Evolutionary conservation across 805 yeast genomes (phyloP), one percentile per base, ranked within the genome.

Genomic region (Kazachstania africana): DNA sequence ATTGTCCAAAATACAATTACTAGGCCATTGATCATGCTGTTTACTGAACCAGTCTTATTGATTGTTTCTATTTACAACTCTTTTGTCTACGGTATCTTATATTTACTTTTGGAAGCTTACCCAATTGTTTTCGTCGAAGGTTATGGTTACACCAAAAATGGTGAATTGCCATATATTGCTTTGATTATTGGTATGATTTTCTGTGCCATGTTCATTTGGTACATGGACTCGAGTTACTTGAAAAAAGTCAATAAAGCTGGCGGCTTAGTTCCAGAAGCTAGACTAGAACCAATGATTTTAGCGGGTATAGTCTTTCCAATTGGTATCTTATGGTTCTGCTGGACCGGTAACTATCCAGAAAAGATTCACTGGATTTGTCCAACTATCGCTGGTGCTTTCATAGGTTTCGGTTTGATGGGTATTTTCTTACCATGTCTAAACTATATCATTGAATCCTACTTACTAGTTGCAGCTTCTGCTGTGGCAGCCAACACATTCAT

Each of bases 321-420:
- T 35, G 95, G 95, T 32, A 60, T 84, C 37, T 65, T 84, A 46
- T 80, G 94, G 94, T 65, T 85, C 52, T 72, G 81, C 33, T 85
- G 95, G 95, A 63, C 88, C 5, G 95, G 95, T 48, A 68, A 72
- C 40, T 85, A 76, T 56, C 76, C 70, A 27, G 56, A 75, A 20
- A 56, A 57, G 30, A 71, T 82, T 23, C 94, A 78, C 50, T 85
- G 91, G 88, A 77, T 75, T 45, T 80, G 71, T 12, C 91, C 93
- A 24, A 68, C 79, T 2, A 57, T 72, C 16, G 72, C 80, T 21
- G 78, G 82, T 39, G 38, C 70, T 3, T 66, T 76, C 47, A 66
- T 73, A 27, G 87, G 85, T 5, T 71, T 68, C 39, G 93, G 88
- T 19, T 55, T 79, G 36, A 60, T 78, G 40, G 64, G 73, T 24